phyloP scores from a whole-genome alignment of 2,329 filamentous ascomycete genomes.

The Botrytis hyacinthi region DNA sequence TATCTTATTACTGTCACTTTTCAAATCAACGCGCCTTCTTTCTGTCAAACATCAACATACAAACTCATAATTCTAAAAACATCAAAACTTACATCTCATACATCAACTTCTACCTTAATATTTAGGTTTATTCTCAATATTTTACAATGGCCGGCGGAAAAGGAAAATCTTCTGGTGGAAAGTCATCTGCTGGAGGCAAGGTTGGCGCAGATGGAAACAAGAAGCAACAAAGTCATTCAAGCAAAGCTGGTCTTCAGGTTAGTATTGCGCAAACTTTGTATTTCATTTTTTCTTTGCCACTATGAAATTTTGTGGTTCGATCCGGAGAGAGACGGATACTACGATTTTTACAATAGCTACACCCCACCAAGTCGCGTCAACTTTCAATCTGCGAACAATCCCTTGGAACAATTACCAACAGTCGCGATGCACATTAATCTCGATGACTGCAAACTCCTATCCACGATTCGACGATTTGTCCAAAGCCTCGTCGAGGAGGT shows the following conservation, averaged over 20 bases:
- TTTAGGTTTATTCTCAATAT: conserved; percentile 9
- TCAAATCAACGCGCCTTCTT: conserved; percentile 19
- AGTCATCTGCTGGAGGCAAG: conserved; percentile 42
- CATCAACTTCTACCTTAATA: conserved; percentile 25
- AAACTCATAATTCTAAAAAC: conserved; percentile 9
- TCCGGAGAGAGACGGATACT: conserved; percentile 13
- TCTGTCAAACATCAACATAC: conserved; percentile 22
- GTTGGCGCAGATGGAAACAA: conserved; percentile 38
- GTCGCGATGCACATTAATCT: background rate
- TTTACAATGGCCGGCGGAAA: conserved; percentile 40
- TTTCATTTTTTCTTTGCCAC: background rate
- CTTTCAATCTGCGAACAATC: conserved; percentile 22
- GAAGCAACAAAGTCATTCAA: conserved; percentile 41
- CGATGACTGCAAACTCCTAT: background rate
- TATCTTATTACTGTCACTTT: conserved; percentile 15
- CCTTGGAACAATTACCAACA: background rate
- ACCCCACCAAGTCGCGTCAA: conserved; percentile 38
- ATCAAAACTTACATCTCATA: conserved; percentile 15
- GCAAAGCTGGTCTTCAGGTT: conserved; percentile 41
- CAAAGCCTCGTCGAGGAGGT: background rate
- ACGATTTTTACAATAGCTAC: conserved; percentile 23
- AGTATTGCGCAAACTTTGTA: conserved; percentile 29
- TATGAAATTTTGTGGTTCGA: background rate
- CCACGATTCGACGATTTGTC: background rate
- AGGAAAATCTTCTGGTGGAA: conserved; percentile 41